phyloP scores from a whole-genome alignment of 148 eudicot species.

The Silene latifolia region DNA sequence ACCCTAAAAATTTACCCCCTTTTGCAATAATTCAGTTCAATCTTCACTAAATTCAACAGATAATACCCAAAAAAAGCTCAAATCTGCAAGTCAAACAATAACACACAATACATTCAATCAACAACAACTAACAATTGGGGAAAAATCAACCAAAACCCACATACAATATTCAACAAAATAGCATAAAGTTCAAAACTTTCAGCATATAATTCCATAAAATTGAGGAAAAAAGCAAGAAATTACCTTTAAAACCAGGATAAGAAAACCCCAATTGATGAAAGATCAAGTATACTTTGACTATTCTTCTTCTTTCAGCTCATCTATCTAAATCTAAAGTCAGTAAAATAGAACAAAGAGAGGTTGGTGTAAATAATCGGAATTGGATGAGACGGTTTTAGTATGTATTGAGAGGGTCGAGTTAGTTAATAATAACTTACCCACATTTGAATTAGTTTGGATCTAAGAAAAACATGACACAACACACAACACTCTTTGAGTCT shows the following conservation, averaged over 20 bases:
- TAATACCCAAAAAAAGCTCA: slow-evolving; percentile 11
- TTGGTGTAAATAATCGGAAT: not conserved
- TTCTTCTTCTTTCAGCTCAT: slow-evolving; percentile 1
- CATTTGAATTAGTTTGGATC: slow-evolving; percentile 9
- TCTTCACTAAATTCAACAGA: slow-evolving; percentile 18
- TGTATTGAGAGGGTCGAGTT: not conserved
- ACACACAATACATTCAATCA: not conserved
- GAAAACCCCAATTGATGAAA: not conserved
- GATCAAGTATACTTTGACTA: slow-evolving; percentile 12
- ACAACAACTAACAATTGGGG: slow-evolving; percentile 1
- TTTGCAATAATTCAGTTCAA: slow-evolving; percentile 10
- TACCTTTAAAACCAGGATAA: not conserved
- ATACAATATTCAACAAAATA: not conserved
- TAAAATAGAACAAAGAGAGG: not conserved
- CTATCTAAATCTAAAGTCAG: not conserved
- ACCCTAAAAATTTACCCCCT: not conserved
- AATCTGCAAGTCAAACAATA: slow-evolving; percentile 21
- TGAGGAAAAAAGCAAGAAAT: not conserved
- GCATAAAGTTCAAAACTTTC: not conserved
- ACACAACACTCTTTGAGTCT: no score
- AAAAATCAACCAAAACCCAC: slow-evolving; percentile 9
- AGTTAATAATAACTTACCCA: not conserved
- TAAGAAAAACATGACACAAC: not conserved
- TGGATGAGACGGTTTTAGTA: not conserved
- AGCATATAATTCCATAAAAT: not conserved